Evolutionary conservation across 805 yeast genomes (phyloP).

Genomic region (Suhomyces vadensis): DNA sequence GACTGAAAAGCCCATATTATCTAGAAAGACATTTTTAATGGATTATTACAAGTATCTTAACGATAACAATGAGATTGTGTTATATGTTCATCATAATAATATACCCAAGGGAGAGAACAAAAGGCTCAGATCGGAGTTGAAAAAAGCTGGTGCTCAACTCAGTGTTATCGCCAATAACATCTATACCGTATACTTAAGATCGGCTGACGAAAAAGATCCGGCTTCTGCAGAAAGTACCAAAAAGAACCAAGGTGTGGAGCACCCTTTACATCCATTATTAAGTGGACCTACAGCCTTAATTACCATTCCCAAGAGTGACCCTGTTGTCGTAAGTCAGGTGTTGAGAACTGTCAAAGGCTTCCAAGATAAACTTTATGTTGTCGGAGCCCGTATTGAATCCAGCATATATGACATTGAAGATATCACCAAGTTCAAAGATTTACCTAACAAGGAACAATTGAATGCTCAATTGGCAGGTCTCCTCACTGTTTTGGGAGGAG

Average conservation of each 20-base stretch:
- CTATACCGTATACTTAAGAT: constrained; percentile 75
- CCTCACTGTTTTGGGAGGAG: constrained; percentile 83
- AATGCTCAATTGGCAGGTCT: constrained; percentile 83
- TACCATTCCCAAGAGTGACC: constrained; percentile 66
- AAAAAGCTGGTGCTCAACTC: constrained; percentile 65
- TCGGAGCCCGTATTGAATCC: constrained; percentile 83
- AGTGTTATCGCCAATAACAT: constrained; percentile 68
- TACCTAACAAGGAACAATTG: constrained; percentile 70
- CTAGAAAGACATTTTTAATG: constrained; percentile 84
- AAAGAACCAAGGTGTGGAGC: constrained; percentile 46
- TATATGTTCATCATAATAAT: constrained; percentile 85
- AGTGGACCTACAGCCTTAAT: constrained; percentile 87
- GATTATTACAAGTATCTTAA: constrained; percentile 76
- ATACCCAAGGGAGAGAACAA: constrained; percentile 68
- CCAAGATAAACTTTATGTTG: constrained; percentile 71
- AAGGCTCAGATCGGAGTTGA: constrained; percentile 59
- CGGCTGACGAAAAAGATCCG: constrained; percentile 71
- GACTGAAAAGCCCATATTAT: constrained; percentile 61
- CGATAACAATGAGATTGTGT: constrained; percentile 65
- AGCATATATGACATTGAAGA: constrained; percentile 52
- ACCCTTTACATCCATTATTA: constrained; percentile 71
- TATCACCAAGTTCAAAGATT: constrained; percentile 63
- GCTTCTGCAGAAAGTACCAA: constrained; percentile 55
- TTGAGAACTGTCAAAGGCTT: constrained; percentile 61
- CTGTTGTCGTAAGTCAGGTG: constrained; percentile 61